phyloP scores from a whole-genome alignment of 2,329 filamentous ascomycete species.

The Trichoderma sp. region DNA sequence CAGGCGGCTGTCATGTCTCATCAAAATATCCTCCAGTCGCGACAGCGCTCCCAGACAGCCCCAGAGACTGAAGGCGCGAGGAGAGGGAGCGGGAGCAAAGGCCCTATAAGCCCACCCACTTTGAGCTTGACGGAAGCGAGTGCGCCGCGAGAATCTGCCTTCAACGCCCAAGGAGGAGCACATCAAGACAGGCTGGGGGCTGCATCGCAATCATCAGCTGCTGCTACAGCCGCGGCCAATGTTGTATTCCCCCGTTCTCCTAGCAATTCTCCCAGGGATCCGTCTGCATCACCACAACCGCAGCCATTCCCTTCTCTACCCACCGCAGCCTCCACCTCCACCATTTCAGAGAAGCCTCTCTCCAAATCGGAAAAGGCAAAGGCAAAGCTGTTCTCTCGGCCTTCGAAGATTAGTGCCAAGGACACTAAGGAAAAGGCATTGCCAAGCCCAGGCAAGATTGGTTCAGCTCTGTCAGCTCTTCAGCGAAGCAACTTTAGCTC shows the following conservation, averaged over 20 bases:
- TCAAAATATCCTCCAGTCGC: conserved; percentile 51
- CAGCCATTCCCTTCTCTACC: conserved; percentile 42
- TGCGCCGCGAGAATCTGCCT: conserved; percentile 57
- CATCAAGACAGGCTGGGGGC: conserved; percentile 58
- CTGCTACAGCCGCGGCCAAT: conserved; percentile 68
- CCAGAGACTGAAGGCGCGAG: conserved; percentile 51
- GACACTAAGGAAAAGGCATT: conserved; percentile 66
- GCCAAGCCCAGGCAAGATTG: conserved; percentile 72
- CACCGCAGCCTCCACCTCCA: conserved; percentile 37
- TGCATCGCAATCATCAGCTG: conserved; percentile 64
- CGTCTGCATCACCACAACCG: conserved; percentile 38
- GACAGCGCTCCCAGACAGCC: conserved; percentile 75
- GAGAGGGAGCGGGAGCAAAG: conserved; percentile 47
- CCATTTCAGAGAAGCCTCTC: conserved; percentile 56
- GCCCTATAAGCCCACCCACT: conserved; percentile 61
- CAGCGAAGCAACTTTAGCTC: conserved; percentile 71
- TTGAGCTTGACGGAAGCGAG: conserved; percentile 67
- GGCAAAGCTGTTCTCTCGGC: conserved; percentile 79
- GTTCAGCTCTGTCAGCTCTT: conserved; percentile 64
- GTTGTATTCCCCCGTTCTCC: conserved; percentile 70
- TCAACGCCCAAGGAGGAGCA: conserved; percentile 52
- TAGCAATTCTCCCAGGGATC: conserved; percentile 51
- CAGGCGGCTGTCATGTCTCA: conserved; percentile 74
- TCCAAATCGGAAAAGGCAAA: conserved; percentile 68
- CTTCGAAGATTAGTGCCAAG: conserved; percentile 73